phyloP scores from a whole-genome alignment of 352 stramenopile species.

The Globisporangium rhizosaccharum region DNA sequence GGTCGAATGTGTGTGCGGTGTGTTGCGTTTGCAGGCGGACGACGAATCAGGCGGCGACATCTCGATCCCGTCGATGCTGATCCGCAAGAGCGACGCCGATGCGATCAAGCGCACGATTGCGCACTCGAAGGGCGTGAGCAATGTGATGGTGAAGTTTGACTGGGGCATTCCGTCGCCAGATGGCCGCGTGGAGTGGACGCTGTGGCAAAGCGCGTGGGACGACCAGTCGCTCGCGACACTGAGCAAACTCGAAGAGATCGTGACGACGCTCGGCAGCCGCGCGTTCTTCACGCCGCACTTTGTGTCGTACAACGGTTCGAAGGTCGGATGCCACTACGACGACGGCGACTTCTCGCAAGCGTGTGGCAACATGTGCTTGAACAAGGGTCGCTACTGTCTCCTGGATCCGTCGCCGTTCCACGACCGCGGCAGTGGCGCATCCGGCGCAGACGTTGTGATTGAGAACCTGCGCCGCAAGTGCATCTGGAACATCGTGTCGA shows the following conservation, averaged over 20 bases:
- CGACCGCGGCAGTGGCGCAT: conserved; percentile 88
- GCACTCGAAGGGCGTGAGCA: conserved; percentile 83
- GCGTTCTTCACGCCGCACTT: conserved; percentile 96
- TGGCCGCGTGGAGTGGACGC: conserved; percentile 94
- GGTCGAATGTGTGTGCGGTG: neutral
- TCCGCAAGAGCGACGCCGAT: conserved; percentile 93
- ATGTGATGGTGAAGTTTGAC: conserved; percentile 94
- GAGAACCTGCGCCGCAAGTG: conserved; percentile 93
- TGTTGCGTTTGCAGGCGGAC: conserved; percentile 60
- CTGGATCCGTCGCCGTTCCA: conserved; percentile 93
- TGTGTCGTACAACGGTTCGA: conserved; percentile 94
- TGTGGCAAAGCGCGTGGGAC: conserved; percentile 95
- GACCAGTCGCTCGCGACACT: conserved; percentile 73
- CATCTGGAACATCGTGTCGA: conserved; percentile 90
- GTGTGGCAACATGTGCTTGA: conserved; percentile 96
- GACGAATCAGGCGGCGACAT: conserved; percentile 96
- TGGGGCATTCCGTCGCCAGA: conserved; percentile 93
- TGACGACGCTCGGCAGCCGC: conserved; percentile 82
- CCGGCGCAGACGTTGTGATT: conserved; percentile 92
- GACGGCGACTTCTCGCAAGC: conserved; percentile 53
- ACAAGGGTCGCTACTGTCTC: conserved; percentile 96
- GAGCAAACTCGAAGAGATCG: conserved; percentile 76
- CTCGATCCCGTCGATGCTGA: conserved; percentile 95
- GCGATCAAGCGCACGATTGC: conserved; percentile 88
- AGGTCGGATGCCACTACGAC: conserved; percentile 86